Base-by-base conservation (phyloP, 352 stramenopile genomes). In the Phytopythium boreale region DNA sequence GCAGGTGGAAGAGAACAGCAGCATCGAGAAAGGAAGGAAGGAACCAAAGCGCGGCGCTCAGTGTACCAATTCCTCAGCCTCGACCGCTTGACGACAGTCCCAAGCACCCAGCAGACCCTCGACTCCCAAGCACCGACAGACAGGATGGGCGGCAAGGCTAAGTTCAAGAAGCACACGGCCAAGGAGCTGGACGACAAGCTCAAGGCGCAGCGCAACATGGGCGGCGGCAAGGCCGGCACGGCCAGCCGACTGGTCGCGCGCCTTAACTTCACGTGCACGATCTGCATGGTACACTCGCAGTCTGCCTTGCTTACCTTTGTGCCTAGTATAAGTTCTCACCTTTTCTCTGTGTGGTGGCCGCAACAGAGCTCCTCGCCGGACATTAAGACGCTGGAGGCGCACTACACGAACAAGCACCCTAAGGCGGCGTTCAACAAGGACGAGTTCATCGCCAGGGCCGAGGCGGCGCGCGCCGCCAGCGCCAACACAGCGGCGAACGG, bases 81-180 rank as follows among this genome's bases (percentile, higher is more conserved):
- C n/a, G 46, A 49, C 39, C 39, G 4, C 39, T 46, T 12, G 39
- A n/a, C 39, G 29, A 34, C 29, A 34, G 7, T 7, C 29, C 29
- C n/a, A n/a, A n/a, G n/a, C n/a, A n/a, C n/a, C n/a, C 29, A 34
- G 29, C 29, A 34, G 29, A 34, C 20, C 44, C n/a, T n/a, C n/a
- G n/a, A n/a, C n/a, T n/a, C n/a, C n/a, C n/a, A n/a, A 67, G 60
- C 41, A 27, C 8, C 26, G 49, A 41, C 27, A 34, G 62, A 24
- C 31, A 70, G 7, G 39, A 90, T 90, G 81, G 81, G 79, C 44
- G 81, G 81, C 69, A 90, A 90, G 71, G 82, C 82, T 20, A 90
- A 89, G 60, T 87, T 88, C 67, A 82, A 89, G 75, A 90, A 90
- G 70, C 82, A 90, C 67, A 89, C 82, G 63, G 82, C 82, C 12